Evolutionary conservation across 1,139 yeast species (phyloP), one percentile per base, ranked within the genome.

Genomic region (Kazachstania sp.): DNA sequence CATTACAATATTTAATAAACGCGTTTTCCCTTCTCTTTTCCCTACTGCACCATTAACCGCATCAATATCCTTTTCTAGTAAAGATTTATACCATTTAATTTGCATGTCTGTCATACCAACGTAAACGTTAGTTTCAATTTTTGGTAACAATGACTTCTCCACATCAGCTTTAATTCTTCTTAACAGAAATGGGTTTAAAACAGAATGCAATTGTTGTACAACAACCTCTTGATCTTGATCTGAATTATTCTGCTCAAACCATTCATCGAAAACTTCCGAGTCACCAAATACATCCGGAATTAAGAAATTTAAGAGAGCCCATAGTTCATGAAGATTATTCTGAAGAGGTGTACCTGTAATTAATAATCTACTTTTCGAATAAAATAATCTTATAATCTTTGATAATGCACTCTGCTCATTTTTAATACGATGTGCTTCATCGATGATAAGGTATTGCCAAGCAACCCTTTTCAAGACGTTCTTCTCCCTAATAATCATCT

Each of bases 141-240:
- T 84, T 6, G 94, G 94, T 49, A 83, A 67, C 40, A 84, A 70
- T 0, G 87, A 81, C 55, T 83, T 83, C 61, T 84, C 94, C 18
- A 84, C 94, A 55, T 84, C 94, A 13, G 86, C 75, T 58, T 84
- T 84, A 53, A 84, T 78, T 67, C 94, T 77, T 63, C 94, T 75
- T 52, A 84, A 69, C 41, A 84, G 68, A 59, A 84, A 84, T 7
- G 94, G 94, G 50, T 81, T 77, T 51, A 90, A 72, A 4, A 92
- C 96, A 57, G 88, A 83, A 68, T 90, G 97, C 44, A 92, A 71
- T 67, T 92, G 97, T 56, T 81, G 80, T 19, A 92, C 86, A 4
- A 90, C 83, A 23, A 73, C 72, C 54, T 80, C 86, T 52, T 78
- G 79, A 39, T 76, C 76, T 23, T 63, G 66, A 5, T 68, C 71